Evolutionary conservation across 768 basidiomycete genomes (phyloP), one percentile per base, ranked within the genome.

Genomic region (Rhizopogon roseolus): DNA sequence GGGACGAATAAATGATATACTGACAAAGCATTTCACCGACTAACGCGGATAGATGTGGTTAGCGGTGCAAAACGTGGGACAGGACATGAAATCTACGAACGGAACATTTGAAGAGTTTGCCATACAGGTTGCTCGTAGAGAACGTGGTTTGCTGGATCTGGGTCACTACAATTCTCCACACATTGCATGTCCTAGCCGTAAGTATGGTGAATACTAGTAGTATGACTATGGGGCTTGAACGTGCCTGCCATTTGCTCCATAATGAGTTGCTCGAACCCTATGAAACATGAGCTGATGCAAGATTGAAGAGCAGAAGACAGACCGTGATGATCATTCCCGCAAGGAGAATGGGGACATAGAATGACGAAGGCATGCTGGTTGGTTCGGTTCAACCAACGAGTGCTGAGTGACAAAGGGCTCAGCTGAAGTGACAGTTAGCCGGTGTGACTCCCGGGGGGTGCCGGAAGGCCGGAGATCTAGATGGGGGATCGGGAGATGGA

Each of bases 81-180:
- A 52, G 52, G 52, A 55, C 57, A 64, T 52, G 48, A 58, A 57
- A 43, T 36, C 42, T 41, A 80, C 87, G 69, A 65, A 90, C 88
- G 76, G 71, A 91, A 92, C 90, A 92, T 93, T 69, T 91, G 89
- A 39, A 93, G 78, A 13, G 84, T 91, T 70, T 93, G 91, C 89
- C 92, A 90, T 25, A 96, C 92, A 5, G 93, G 94, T 68, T 98
- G 96, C 64, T 98, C 94, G 67, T 90, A 98, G 29, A 91, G 79
- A 46, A 93, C 77, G 52, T 80, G 83, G 36, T 75, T 73, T 3
- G 63, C 57, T 2, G 85, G 80, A 68, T 90, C 74, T 37, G 80
- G 80, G 58, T 85, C 79, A 44, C 68, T 67, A 68, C 96, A 98
- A 69, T 95, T 90, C 78, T 93, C 93, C 41, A 98, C 95, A 65